Conservation (phyloP, 2,329 filamentous ascomycete genomes). For the Kalmusia sp. region DNA sequence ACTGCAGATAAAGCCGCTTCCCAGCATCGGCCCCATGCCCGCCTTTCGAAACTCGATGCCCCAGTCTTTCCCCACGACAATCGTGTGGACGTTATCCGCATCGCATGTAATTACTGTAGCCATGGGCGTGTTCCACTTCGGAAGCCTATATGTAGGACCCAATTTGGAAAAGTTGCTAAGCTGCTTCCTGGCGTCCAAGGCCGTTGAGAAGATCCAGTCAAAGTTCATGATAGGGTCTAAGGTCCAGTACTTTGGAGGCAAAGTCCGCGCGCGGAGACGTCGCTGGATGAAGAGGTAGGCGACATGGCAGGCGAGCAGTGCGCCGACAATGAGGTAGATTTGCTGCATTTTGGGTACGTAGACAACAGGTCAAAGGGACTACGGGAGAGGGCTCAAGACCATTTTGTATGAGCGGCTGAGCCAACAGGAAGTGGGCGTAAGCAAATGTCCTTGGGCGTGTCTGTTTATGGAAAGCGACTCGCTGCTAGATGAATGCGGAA, state of each 20-base stretch:
- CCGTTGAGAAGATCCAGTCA: conserved; percentile 1
- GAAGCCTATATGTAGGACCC: conserved; percentile 1
- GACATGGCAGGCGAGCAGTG: neutral
- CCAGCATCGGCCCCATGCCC: conserved; percentile 7
- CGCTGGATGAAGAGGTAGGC: conserved; percentile 6
- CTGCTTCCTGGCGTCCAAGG: neutral
- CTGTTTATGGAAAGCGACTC: neutral
- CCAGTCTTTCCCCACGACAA: conserved; percentile 9
- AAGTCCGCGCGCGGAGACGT: neutral
- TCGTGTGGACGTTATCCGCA: neutral
- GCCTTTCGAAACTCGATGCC: conserved; percentile 2
- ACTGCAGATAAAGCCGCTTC: conserved; percentile 3
- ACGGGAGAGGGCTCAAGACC: too few species aligned
- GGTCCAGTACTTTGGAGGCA: conserved; percentile 7
- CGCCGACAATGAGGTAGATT: neutral
- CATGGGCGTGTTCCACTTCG: neutral
- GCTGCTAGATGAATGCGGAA: neutral
- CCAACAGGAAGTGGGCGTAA: too few species aligned
- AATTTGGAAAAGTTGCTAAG: neutral
- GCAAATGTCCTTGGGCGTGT: neutral
- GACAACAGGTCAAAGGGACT: too few species aligned
- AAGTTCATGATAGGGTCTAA: conserved; percentile 7
- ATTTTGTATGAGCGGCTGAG: neutral
- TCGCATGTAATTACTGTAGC: conserved; percentile 1
- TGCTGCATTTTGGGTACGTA: conserved; percentile 4